Percentiles rank a stretch among this genome's conserved stretches.
These are phyloP conservation scores for Rugonectria rugulosa DNA, from an alignment of 2,329 filamentous ascomycete species.

Conservation along the genomic window DNA sequence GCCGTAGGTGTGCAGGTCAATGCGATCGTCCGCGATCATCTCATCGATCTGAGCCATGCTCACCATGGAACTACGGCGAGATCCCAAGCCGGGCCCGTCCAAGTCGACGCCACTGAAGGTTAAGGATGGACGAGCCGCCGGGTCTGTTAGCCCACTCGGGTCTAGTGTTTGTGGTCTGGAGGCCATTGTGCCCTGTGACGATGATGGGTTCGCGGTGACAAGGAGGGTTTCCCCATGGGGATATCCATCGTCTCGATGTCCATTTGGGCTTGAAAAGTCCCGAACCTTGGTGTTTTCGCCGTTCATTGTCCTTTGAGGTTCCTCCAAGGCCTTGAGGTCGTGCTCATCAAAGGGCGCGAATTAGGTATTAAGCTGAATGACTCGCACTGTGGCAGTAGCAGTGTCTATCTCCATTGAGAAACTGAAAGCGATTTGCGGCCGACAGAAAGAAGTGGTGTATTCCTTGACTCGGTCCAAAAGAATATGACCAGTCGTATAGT, in stretches of 20 bases:
- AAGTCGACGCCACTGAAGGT: conserved; percentile 21
- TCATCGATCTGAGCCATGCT: conserved; percentile 45
- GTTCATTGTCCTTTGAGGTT: not conserved
- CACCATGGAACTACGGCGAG: conserved; percentile 39
- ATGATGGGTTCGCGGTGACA: conserved; percentile 15
- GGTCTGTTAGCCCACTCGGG: conserved; percentile 31
- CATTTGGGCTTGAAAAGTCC: conserved; percentile 13
- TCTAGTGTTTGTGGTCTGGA: conserved; percentile 22
- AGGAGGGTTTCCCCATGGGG: conserved; percentile 11
- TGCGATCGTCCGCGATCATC: conserved; percentile 44
- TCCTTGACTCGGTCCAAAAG: conserved; percentile 1
- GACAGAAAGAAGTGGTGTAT: not conserved
- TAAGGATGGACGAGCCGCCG: conserved; percentile 7
- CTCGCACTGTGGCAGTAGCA: not conserved
- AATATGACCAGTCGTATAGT: too few species aligned
- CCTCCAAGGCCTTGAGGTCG: not conserved
- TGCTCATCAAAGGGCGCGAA: conserved; percentile 1
- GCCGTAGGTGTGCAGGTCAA: conserved; percentile 51
- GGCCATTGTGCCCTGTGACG: not conserved
- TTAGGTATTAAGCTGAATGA: not conserved
- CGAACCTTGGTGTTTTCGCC: not conserved
- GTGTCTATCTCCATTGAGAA: conserved; percentile 14
- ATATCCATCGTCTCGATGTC: not conserved
- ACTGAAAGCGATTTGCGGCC: not conserved
- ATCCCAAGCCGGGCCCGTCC: conserved; percentile 31